Evolutionary conservation across 805 yeast species (phyloP).

Genomic region (Candida fluviatilis): DNA sequence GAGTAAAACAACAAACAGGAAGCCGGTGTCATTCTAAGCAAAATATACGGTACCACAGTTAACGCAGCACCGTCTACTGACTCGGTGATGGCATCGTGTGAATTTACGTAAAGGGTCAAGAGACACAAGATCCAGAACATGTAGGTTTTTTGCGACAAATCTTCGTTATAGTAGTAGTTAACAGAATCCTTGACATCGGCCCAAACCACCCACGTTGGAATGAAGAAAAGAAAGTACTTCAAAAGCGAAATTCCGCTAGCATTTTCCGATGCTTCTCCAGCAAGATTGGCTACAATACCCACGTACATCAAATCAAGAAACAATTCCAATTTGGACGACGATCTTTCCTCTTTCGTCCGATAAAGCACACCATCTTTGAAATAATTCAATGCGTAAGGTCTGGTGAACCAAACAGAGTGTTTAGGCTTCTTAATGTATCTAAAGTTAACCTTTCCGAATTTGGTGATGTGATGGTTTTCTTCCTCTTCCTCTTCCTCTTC

Average conservation of each 20-base stretch:
- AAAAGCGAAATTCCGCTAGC: conserved; percentile 46
- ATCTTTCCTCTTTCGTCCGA: conserved; percentile 53
- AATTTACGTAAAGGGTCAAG: conserved; percentile 50
- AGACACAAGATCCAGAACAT: conserved; percentile 51
- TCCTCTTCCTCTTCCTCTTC: conserved; percentile 21
- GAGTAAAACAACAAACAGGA: conserved; percentile 35
- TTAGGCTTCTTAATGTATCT: conserved; percentile 43
- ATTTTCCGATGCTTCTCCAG: conserved; percentile 47
- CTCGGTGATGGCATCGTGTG: conserved; percentile 36
- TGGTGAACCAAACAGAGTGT: conserved; percentile 37
- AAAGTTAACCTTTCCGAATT: conserved; percentile 47
- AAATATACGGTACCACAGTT: conserved; percentile 45
- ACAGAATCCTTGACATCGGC: conserved; percentile 59
- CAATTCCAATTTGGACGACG: conserved; percentile 50
- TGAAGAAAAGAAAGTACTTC: conserved; percentile 46
- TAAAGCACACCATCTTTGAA: conserved; percentile 53
- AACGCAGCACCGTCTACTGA: conserved; percentile 34
- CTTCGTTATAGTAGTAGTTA: conserved; percentile 61
- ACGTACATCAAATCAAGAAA: conserved; percentile 62
- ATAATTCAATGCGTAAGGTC: conserved; percentile 58
- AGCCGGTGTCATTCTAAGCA: conserved; percentile 41
- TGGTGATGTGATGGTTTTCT: conserved; percentile 41
- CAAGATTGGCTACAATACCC: conserved; percentile 58
- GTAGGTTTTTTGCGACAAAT: conserved; percentile 49
- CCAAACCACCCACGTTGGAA: conserved; percentile 66